Base-by-base conservation (phyloP, 768 basidiomycete species). In the Favolaschia claudopus region DNA sequence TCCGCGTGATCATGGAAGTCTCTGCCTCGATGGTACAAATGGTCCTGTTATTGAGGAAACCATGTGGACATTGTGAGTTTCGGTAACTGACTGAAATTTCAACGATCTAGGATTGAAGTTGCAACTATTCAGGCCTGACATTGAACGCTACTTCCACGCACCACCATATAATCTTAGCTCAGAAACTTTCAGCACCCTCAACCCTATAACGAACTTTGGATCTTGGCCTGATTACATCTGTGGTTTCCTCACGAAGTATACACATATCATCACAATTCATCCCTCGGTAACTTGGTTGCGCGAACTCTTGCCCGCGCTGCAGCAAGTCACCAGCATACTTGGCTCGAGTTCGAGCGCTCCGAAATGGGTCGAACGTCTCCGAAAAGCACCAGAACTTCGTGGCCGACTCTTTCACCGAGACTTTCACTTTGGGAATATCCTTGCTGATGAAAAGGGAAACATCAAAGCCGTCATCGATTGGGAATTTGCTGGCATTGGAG, bases 381-480 rank as follows among this genome's bases (percentile, higher is more conserved):
- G 40, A n/a, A 49, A 55, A 19, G 4, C 33, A 25, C 47, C 53
- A 1, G 43, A 17, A 28, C 54, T 64, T 14, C 54, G 49, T 15
- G 40, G 42, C 20, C 58, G 62, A 20, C 48, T 64, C 6, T 40
- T 45, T 32, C 62, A 64, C 32, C 46, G 54, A 13, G 62, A 64
- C 44, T 59, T 64, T 17, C 62, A 64, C 48, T 64, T 64, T 22
- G 62, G 54, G 2, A 64, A 64, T 28, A 51, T 64, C 22, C 55
- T 64, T 27, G 58, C 54, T 27, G 57, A 59, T n/a, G 31, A 32
- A 5, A 44, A 56, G 27, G 62, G 62, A 14, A 60, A 14, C 17
- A 55, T 64, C 44, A 55, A 64, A 22, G 62, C 34, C 1, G 31
- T 64, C 10, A 64, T 60, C 37, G 62, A 64, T 33, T 64, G 62